A percentile compares a stretch with the other conserved stretches of the same genome.
Evolutionary conservation across 2,329 filamentous ascomycete genomes (phyloP).

Genomic region (Colletotrichum sojae): DNA sequence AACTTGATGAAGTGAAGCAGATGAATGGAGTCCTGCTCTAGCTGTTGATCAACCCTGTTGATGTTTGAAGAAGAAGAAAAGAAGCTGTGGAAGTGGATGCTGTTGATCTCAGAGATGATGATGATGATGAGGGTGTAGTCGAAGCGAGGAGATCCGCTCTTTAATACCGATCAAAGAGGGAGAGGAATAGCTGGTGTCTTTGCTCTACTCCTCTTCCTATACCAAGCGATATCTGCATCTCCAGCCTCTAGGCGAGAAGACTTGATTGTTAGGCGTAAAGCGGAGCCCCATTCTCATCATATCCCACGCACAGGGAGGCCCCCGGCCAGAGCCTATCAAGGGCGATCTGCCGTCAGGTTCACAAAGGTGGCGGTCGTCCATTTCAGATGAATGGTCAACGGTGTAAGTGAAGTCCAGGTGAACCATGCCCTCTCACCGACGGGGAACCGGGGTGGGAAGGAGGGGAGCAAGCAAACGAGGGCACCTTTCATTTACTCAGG

Average conservation of each 20-base stretch:
- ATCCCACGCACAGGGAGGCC: conserved; percentile 24
- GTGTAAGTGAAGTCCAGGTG: conserved; percentile 6
- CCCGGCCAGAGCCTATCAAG: conserved; percentile 16
- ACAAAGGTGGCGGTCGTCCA: conserved; percentile 8
- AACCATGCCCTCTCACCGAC: conserved; percentile 23
- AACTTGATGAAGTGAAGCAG: conserved; percentile 21
- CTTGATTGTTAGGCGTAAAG: conserved; percentile 28
- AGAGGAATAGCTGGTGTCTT: neutral
- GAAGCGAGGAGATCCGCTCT: conserved; percentile 36
- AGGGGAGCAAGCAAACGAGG: conserved; percentile 1
- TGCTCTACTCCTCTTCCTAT: neutral
- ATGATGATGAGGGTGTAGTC: neutral
- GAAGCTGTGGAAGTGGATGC: conserved; percentile 16
- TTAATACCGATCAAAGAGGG: conserved; percentile 33
- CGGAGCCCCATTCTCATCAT: conserved; percentile 21
- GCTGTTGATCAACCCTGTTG: conserved; percentile 33
- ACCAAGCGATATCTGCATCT: conserved; percentile 29
- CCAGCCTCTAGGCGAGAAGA: neutral
- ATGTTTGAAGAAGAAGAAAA: conserved; percentile 29
- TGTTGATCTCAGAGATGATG: conserved; percentile 26
- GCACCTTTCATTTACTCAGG: conserved; percentile 33
- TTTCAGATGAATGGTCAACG: conserved; percentile 12
- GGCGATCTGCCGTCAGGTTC: conserved; percentile 28
- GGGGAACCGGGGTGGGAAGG: neutral
- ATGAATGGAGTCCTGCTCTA: conserved; percentile 31